Conservation (phyloP, 1,139 yeast genomes). For the Saccharomycopsis crataegensis region DNA sequence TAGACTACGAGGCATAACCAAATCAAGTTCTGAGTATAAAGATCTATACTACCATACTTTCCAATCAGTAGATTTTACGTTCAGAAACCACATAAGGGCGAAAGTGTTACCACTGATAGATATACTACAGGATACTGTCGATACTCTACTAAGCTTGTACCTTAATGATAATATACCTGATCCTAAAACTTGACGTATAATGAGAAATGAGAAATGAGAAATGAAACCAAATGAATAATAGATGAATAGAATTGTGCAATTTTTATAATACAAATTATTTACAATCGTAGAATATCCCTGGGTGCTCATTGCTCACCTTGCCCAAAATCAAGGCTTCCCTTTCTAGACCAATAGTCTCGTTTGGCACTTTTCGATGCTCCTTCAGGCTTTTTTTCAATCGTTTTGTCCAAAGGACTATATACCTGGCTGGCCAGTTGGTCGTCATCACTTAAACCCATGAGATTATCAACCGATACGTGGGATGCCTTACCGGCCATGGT, state of each 20-base stretch:
- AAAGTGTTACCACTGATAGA: constrained; percentile 21
- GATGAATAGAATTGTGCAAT: not conserved
- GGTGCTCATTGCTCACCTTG: not conserved
- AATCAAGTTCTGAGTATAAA: constrained; percentile 22
- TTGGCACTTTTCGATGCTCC: constrained; percentile 19
- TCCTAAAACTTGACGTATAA: not conserved
- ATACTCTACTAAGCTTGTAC: constrained; percentile 22
- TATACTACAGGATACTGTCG: constrained; percentile 23
- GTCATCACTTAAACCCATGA: constrained; percentile 29
- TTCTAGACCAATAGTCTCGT: constrained; percentile 40
- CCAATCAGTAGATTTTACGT: constrained; percentile 23
- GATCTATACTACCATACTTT: constrained; percentile 23
- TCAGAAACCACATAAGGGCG: constrained; percentile 20
- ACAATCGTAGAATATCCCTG: not conserved
- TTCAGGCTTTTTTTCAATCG: not conserved
- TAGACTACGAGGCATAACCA: constrained; percentile 21
- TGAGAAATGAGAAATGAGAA: not conserved
- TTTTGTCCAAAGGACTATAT: constrained; percentile 14
- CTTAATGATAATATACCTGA: constrained; percentile 1
- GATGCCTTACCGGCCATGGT: not conserved
- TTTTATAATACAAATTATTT: not conserved
- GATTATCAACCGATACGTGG: constrained; percentile 24
- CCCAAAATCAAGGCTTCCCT: constrained; percentile 24
- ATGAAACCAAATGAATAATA: not conserved
- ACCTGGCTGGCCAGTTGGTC: not conserved